phyloP scores from a whole-genome alignment of 306 rosid species.

The Sophora flavescens region DNA sequence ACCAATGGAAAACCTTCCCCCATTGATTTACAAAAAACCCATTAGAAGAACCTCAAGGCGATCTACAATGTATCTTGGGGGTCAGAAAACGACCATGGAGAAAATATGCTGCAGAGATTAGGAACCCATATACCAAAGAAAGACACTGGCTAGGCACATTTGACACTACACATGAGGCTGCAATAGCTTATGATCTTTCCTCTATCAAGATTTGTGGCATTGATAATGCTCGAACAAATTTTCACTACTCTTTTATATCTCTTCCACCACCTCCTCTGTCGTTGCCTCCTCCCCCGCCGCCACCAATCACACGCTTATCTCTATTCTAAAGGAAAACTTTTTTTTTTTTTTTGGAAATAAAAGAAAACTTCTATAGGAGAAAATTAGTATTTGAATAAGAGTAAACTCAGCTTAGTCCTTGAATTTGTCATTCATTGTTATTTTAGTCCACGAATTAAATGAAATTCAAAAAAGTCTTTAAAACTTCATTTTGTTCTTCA shows the following conservation, averaged over 20 bases:
- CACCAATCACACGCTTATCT: background rate
- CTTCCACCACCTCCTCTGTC: conserved; percentile 21
- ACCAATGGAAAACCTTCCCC: conserved; percentile 39
- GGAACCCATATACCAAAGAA: conserved; percentile 46
- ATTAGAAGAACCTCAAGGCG: conserved; percentile 38
- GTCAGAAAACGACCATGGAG: conserved; percentile 49
- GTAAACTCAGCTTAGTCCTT: too few relatives aligned
- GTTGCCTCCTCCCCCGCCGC: background rate
- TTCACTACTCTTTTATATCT: conserved; percentile 39
- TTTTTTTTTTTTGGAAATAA: too few relatives aligned
- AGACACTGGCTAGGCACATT: conserved; percentile 52
- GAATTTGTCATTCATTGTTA: too few relatives aligned
- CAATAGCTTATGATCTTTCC: conserved; percentile 44
- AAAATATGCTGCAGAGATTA: conserved; percentile 51
- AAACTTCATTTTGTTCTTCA: too few relatives aligned
- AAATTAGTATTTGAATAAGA: too few relatives aligned
- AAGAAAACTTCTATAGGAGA: too few relatives aligned
- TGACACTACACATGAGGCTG: conserved; percentile 50
- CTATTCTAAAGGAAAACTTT: too few relatives aligned
- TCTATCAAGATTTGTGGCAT: conserved; percentile 48
- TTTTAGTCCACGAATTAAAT: too few relatives aligned
- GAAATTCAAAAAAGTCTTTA: too few relatives aligned
- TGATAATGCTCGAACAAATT: conserved; percentile 42
- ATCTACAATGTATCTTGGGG: conserved; percentile 48
- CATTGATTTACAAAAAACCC: conserved; percentile 43